phyloP scores from a whole-genome alignment of 129 eudicot genomes.

The Solidago caesia region DNA sequence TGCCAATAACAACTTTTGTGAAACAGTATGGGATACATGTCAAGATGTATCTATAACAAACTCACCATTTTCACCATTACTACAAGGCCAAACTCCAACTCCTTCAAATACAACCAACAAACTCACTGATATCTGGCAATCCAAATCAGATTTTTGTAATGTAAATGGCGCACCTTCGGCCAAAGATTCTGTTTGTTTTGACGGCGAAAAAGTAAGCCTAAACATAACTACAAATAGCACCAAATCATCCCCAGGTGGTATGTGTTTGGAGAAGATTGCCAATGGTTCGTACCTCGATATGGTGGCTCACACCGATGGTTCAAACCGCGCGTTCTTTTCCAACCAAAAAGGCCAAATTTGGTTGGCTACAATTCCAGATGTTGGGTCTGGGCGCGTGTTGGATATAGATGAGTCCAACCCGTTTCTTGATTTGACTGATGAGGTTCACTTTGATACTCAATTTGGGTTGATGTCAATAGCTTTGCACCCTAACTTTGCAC shows the following conservation, averaged over 20 bases:
- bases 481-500: slow-evolving; percentile 73
- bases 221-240: slow-evolving; percentile 37
- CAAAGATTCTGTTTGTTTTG: slow-evolving; percentile 50
- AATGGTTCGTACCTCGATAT: slow-evolving; percentile 68
- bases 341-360: slow-evolving; percentile 78
- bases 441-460: slow-evolving; percentile 61
- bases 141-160: slow-evolving; percentile 58
- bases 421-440: slow-evolving; percentile 71
- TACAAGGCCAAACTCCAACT: slow-evolving; percentile 51
- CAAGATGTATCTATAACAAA: slow-evolving; percentile 48
- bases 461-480: slow-evolving; percentile 88
- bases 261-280: slow-evolving; percentile 79
- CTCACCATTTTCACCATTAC: slow-evolving; percentile 67
- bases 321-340: slow-evolving; percentile 71
- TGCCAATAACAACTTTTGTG: slow-evolving; percentile 42
- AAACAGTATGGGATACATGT: slow-evolving; percentile 72
- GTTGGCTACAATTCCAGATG: slow-evolving; percentile 63
- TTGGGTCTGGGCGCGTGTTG: slow-evolving; percentile 58
- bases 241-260: slow-evolving; percentile 49
- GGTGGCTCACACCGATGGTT: slow-evolving; percentile 80
- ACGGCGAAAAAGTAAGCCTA: slow-evolving; percentile 47
- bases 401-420: slow-evolving; percentile 62
- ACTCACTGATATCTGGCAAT: slow-evolving; percentile 57
- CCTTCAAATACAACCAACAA: slow-evolving; percentile 48
- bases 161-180: slow-evolving; percentile 60